Evolutionary conservation across 2,329 filamentous ascomycete genomes (phyloP), one percentile per base, ranked within the genome.

Genomic region (Furcasterigmium furcatum): DNA sequence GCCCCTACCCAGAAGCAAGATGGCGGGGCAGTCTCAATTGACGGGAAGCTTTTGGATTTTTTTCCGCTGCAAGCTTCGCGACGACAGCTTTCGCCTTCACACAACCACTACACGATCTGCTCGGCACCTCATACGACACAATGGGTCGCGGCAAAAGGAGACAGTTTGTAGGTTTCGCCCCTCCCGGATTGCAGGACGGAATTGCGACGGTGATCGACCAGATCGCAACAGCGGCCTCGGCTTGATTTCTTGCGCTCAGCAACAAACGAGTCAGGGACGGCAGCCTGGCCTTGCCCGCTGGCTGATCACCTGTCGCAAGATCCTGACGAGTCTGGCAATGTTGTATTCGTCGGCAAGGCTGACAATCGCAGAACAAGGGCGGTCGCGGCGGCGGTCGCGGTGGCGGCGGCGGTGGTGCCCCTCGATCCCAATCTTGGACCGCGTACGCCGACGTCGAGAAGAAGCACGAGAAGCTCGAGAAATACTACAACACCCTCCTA

Each of bases 381-480:
- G 21, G 21, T 10, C 30, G 41, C 13, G 19, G 32, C 22, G 18
- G 24, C 19, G 21, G 21, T 6, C 41, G 41, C 5, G 29, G 32
- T 16, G 18, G 24, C 29, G 21, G 21, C 7, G 21, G 32, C 13
- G 29, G 32, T 16, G 38, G 38, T 12, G 44, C 35, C 30, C 50
- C 45, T 41, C 50, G 50, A 35, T 48, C 41, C 44, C 45, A 51
- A 22, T 49, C 43, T 24, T 51, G 51, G 49, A 44, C 45, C 42
- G 44, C 46, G 12, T 84, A 81, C 62, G 70, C 77, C 16, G 77
- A 85, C 32, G 76, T 95, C 45, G 69, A 76, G 56, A 94, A 91
- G 72, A 72, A 84, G 57, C 96, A 99, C 68, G 85, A 88, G 61
- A 85, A 85, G 58, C 86, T 95, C 53, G 87, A 97, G 70, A 74